Conservation (phyloP, 108 stramenopile genomes). For the Stephanodiscus minutulus region DNA sequence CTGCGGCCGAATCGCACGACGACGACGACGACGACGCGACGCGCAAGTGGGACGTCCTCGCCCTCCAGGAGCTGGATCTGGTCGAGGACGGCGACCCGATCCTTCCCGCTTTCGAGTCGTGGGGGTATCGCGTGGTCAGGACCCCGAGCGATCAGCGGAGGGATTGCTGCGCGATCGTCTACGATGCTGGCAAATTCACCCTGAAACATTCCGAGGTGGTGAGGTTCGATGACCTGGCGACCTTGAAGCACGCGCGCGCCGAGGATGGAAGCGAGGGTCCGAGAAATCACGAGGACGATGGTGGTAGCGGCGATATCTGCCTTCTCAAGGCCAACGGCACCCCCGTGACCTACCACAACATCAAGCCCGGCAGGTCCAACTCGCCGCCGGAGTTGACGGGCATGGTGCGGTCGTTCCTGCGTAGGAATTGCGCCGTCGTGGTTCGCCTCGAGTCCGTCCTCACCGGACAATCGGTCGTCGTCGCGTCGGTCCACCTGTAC, state of each 20-base stretch:
- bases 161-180: conserved; percentile 77
- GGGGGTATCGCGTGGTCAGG: conserved; percentile 58
- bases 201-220: conserved; percentile 51
- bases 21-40: neutral
- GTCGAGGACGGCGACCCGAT: conserved; percentile 38
- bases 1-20: neutral
- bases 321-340: neutral
- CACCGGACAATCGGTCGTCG: conserved; percentile 42
- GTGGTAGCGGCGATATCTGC: no score
- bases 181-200: conserved; percentile 46
- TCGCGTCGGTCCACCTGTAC: conserved; percentile 80
- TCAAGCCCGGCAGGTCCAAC: conserved; percentile 42
- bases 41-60: conserved; percentile 59
- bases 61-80: conserved; percentile 82
- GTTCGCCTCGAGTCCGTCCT: conserved; percentile 45
- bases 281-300: neutral
- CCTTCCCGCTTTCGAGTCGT: conserved; percentile 35
- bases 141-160: conserved; percentile 63
- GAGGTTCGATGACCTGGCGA: conserved; percentile 81
- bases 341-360: neutral
- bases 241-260: conserved; percentile 15
- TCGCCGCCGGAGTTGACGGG: conserved; percentile 62
- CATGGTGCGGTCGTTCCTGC: conserved; percentile 62
- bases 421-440: conserved; percentile 75
- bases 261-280: neutral